A percentile compares a stretch with the other conserved stretches of the same genome.
phyloP scores from a whole-genome alignment of 805 yeast genomes.

The Hanseniaspora thailandica region DNA sequence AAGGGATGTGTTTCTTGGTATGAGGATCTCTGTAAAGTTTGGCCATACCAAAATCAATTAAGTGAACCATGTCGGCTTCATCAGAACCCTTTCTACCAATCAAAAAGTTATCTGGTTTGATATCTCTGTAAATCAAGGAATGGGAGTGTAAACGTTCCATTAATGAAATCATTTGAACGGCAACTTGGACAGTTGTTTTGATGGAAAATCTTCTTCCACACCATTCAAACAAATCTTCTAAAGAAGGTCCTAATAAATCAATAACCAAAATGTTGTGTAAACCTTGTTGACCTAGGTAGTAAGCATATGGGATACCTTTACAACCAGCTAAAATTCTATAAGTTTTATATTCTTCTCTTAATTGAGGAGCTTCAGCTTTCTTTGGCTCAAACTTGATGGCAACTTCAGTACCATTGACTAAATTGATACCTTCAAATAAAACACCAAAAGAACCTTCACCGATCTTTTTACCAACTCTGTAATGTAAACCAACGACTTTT shows the following conservation, averaged over 20 bases:
- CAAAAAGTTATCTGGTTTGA: conserved; percentile 92
- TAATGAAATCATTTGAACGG: conserved; percentile 84
- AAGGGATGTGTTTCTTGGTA: conserved; percentile 90
- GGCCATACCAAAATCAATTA: conserved; percentile 98
- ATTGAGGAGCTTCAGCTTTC: conserved; percentile 93
- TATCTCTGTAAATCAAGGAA: conserved; percentile 88
- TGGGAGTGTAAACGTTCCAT: conserved; percentile 81
- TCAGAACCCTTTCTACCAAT: conserved; percentile 81
- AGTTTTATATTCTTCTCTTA: conserved; percentile 93
- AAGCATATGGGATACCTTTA: conserved; percentile 87
- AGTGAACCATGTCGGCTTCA: conserved; percentile 72
- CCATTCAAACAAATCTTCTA: conserved; percentile 97
- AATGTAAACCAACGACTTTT: conserved; percentile 75
- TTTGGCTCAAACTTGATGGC: conserved; percentile 97
- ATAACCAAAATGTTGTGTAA: conserved; percentile 89
- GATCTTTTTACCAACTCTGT: conserved; percentile 90
- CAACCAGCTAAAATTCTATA: conserved; percentile 75
- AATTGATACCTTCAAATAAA: conserved; percentile 86
- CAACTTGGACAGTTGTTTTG: conserved; percentile 85
- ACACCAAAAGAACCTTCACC: conserved; percentile 99
- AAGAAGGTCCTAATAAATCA: conserved; percentile 86
- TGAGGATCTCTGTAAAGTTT: conserved; percentile 95
- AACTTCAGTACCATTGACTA: conserved; percentile 82
- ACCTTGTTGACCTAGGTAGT: conserved; percentile 97
- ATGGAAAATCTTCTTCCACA: conserved; percentile 82